Base-by-base conservation (phyloP, 2,329 filamentous ascomycete genomes). In the Teratosphaeriaceae sp. region DNA sequence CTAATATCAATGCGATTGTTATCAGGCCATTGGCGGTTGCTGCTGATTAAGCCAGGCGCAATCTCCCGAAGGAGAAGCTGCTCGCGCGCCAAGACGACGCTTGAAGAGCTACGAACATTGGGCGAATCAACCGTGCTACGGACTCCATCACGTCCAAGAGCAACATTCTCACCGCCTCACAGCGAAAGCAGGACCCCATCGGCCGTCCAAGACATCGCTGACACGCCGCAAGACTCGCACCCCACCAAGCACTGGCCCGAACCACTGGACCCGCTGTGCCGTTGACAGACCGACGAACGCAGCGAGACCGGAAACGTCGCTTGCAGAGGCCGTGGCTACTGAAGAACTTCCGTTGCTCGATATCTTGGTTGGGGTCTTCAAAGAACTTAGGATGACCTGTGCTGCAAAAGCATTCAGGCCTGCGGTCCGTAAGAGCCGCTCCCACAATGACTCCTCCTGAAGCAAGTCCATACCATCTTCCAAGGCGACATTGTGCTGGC, bases 371-470 rank as follows among this genome's bases (percentile, higher is more conserved):
- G 55, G 26, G 30, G 39, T 20, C 50, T 70, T 71, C 11, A 79
- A 44, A n/a, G 61, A 59, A 1, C 64, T 66, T 24, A 85, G 63
- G 1, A 87, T 67, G 8, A 70, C 68, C 58, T 88, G 84, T 2
- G 85, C 84, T 2, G 83, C 84, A 58, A 79, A 87, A 0, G 77
- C 73, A 60, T 89, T 88, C 57, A 88, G 61, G 0, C 85, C 85
- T 1, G 74, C 72, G 19, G 71, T 68, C 12, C 83, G 71, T 19
- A 89, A 67, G 48, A 85, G 84, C 8, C 78, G 35, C 59, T 88
- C 85, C 80, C 80, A 85, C 22, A 68, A 60, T 1, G 80, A 81
- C 61, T 86, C 82, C 0, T 78, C 74, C n/a, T 15, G 37, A n/a
- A 51, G 40, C 38, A 52, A 33, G 4, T 23, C 5, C 30, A 34